Conservation (phyloP, 148 eudicot species). For the Nyssa sinensis region DNA sequence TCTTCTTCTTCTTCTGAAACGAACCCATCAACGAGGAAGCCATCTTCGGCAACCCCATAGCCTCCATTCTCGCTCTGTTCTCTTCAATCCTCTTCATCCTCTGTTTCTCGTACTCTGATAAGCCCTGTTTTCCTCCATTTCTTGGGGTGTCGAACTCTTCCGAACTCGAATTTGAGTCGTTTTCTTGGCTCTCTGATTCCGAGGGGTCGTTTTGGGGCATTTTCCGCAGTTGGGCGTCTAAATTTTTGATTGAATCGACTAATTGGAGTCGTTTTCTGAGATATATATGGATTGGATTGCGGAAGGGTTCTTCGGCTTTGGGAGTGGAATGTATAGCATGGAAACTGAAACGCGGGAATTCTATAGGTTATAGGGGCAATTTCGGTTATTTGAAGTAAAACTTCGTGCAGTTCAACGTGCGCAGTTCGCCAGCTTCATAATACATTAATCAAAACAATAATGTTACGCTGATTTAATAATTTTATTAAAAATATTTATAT, state of each 20-base stretch:
- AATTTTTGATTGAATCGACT: neutral
- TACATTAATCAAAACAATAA: too few species aligned
- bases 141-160: constrained; percentile 31
- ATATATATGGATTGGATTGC: neutral
- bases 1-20: constrained; percentile 18
- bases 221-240: neutral
- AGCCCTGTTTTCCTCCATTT: constrained; percentile 18
- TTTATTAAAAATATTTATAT: too few species aligned
- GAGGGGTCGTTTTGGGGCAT: constrained; percentile 23
- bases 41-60: constrained; percentile 58
- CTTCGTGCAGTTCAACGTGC: too few species aligned
- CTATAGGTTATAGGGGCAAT: too few species aligned
- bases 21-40: constrained; percentile 51
- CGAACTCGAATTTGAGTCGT: constrained; percentile 17
- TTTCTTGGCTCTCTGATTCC: constrained; percentile 22
- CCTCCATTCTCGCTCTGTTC: constrained; percentile 68
- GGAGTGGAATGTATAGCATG: too few species aligned
- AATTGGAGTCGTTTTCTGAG: neutral
- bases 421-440: too few species aligned
- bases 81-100: constrained; percentile 61
- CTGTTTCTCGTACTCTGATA: constrained; percentile 60
- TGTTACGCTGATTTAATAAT: too few species aligned
- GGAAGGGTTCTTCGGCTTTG: neutral
- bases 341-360: too few species aligned
- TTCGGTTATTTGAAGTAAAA: too few species aligned